Conservation (phyloP, 768 basidiomycete species). For the Termitomyces heimii region DNA sequence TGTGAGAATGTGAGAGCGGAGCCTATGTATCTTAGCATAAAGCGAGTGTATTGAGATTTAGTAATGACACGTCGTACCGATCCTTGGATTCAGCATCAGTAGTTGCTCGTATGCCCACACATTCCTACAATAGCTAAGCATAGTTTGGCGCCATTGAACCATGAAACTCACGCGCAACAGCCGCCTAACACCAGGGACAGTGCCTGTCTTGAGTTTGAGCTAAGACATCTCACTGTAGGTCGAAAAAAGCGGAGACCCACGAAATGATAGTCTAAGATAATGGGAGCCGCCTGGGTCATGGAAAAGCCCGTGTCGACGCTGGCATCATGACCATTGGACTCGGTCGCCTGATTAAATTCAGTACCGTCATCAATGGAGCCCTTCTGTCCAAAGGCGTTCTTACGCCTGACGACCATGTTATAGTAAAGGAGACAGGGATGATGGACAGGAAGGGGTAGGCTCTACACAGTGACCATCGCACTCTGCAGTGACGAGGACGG, state of each 20-base stretch:
- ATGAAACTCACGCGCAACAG: constrained; percentile 66
- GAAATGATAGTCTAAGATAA: constrained; percentile 31
- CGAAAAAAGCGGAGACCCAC: constrained; percentile 14
- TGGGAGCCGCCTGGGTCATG: constrained; percentile 25
- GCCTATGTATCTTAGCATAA: constrained; percentile 31
- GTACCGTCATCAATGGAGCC: background rate
- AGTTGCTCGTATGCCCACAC: constrained; percentile 76
- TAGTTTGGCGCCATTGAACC: background rate
- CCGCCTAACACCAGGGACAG: constrained; percentile 71
- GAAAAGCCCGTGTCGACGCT: constrained; percentile 21
- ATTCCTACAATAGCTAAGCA: constrained; percentile 38
- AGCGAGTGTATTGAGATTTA: background rate
- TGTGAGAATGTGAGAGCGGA: constrained; percentile 83
- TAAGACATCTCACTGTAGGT: background rate
- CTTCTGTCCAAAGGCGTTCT: constrained; percentile 1
- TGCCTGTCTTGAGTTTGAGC: constrained; percentile 23
- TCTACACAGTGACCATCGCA: constrained; percentile 1
- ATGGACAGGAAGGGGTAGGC: background rate
- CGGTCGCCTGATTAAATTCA: background rate
- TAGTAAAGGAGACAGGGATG: background rate
- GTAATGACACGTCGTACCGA: constrained; percentile 40
- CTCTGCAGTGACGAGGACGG: background rate
- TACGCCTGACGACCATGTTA: constrained; percentile 7
- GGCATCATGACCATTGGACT: background rate
- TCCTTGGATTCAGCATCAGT: constrained; percentile 58